Evolutionary conservation across 495 filamentous ascomycete species (phyloP).

Genomic region (Tuber borchii): DNA sequence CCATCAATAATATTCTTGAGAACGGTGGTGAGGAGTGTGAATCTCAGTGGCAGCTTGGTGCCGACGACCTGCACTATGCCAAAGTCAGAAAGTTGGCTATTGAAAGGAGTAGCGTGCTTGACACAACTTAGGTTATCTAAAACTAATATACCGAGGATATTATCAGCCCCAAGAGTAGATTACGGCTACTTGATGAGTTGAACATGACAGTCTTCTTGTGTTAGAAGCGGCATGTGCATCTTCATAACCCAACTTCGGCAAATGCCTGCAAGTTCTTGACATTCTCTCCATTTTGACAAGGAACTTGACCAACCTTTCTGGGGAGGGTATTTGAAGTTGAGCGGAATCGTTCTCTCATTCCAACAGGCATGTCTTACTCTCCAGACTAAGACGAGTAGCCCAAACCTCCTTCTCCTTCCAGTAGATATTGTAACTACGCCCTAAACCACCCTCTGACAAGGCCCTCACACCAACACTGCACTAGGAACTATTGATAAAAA

Average conservation of each 20-base stretch:
- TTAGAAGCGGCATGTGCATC: constrained; percentile 99
- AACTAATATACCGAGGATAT: constrained; percentile 95
- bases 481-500: constrained; percentile 98
- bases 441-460: constrained; percentile 90
- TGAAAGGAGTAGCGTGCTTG: constrained; percentile 95
- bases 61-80: constrained; percentile 79
- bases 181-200: constrained; percentile 99
- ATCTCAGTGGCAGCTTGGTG: constrained; percentile 84
- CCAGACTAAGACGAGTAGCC: constrained; percentile 89
- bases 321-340: constrained; percentile 86
- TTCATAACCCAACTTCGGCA: constrained; percentile 99
- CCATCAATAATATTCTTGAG: no score
- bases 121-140: constrained; percentile 94
- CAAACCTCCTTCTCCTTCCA: constrained; percentile 99
- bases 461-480: constrained; percentile 88
- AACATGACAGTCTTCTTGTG: constrained; percentile 94
- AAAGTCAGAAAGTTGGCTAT: constrained; percentile 80
- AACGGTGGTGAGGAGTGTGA: constrained; percentile 65
- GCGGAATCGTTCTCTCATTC: constrained; percentile 99
- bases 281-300: constrained; percentile 92
- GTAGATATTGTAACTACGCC: constrained; percentile 95
- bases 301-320: constrained; percentile 98
- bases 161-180: constrained; percentile 93
- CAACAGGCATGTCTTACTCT: constrained; percentile 93
- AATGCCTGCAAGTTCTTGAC: constrained; percentile 88